These are phyloP conservation scores for Dovyalis caffra DNA, from an alignment of 345 rosid species.

Conservation along the genomic window DNA sequence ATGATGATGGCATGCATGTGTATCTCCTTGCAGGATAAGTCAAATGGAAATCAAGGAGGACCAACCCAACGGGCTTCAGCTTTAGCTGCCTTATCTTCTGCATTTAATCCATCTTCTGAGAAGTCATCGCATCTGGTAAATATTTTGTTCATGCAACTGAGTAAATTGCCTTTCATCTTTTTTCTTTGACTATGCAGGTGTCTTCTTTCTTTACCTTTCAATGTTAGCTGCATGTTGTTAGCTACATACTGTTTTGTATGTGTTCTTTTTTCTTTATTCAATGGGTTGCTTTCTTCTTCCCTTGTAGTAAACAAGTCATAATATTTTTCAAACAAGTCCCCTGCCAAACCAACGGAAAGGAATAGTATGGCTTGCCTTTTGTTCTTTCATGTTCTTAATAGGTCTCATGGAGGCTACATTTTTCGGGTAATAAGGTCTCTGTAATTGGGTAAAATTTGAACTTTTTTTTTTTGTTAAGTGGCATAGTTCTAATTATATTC, in stretches of 20 bases:
- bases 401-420: not conserved
- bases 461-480: not conserved
- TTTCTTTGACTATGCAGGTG: not conserved
- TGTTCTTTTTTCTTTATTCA: not conserved
- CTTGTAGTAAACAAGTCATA: not conserved
- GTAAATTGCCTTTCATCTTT: not conserved
- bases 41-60: conserved; percentile 80
- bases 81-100: conserved; percentile 86
- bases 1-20: not conserved
- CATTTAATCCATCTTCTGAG: conserved; percentile 67
- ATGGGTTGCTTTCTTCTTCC: not conserved
- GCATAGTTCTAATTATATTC: not conserved
- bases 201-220: not conserved
- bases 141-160: conserved; percentile 1
- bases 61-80: conserved; percentile 98
- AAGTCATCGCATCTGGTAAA: conserved; percentile 53
- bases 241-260: not conserved
- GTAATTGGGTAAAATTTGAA: not conserved
- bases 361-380: not conserved
- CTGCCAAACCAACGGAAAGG: not conserved
- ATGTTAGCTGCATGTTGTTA: not conserved
- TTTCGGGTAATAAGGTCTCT: not conserved
- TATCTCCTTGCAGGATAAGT: conserved; percentile 51
- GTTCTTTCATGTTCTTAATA: not conserved
- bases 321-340: not conserved